Percentiles rank a stretch among this genome's conserved stretches.
Conservation (phyloP, 2,329 filamentous ascomycete genomes). For the Sporothrix brasiliensis region DNA sequence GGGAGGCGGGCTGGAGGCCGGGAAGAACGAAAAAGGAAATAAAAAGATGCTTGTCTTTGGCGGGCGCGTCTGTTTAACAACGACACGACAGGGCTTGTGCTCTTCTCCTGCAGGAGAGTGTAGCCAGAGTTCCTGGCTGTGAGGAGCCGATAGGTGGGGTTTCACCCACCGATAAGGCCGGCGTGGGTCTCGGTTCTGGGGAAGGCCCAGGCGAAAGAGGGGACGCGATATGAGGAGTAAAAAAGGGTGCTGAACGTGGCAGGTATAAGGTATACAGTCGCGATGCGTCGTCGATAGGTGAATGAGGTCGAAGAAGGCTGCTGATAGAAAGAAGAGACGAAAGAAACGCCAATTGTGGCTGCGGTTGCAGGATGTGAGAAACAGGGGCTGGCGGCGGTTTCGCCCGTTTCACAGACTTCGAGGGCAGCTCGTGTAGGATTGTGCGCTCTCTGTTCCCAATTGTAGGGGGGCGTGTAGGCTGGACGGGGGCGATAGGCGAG, state of each 20-base stretch:
- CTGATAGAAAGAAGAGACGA: neutral
- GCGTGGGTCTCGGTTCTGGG: neutral
- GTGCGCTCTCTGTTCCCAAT: conserved; percentile 19
- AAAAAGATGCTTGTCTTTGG: neutral
- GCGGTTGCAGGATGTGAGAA: conserved; percentile 23
- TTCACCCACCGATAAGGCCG: conserved; percentile 15
- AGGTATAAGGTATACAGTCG: neutral
- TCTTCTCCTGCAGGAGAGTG: conserved; percentile 1
- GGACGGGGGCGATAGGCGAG: neutral
- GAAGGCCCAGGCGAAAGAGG: neutral
- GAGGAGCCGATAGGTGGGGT: neutral
- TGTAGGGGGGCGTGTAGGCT: conserved; percentile 2
- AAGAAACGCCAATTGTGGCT: conserved; percentile 2
- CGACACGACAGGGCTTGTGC: neutral
- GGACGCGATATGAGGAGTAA: neutral
- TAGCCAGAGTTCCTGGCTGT: too few species aligned
- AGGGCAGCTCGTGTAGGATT: neutral
- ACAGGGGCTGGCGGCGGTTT: conserved; percentile 30
- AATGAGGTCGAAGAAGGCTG: neutral
- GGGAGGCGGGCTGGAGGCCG: neutral
- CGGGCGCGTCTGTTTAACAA: neutral
- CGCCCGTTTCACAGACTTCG: conserved; percentile 30
- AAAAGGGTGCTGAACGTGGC: neutral
- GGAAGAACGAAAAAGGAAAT: neutral
- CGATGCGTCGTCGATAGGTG: neutral